Base-by-base conservation (phyloP, 495 filamentous ascomycete species). In the Hyaloscypha bicolor region DNA sequence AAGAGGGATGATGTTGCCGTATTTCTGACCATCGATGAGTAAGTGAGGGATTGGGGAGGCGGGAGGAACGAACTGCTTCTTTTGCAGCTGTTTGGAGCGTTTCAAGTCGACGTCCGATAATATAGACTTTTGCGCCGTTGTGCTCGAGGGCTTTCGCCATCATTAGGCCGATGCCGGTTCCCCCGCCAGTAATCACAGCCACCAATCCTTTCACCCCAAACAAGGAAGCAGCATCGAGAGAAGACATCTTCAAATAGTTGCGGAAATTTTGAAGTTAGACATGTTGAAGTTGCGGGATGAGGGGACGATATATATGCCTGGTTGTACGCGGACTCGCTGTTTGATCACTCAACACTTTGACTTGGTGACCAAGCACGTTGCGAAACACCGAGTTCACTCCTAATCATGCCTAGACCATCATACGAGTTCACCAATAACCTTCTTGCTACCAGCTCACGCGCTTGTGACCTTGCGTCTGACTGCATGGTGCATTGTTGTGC, bases 81-180 rank as follows among this genome's bases (percentile, higher is more conserved):
- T 45, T 51, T 21, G 62, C 76, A 29, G 80, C 79, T 42, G 79
- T 73, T 55, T 85, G 73, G 1, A 90, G 81, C 4, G 79, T 71
- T 25, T 83, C 79, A 51, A 76, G 67, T n/a, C 88, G 81, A 2
- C 90, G 81, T 29, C 88, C 88, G 52, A 91, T 71, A 69, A 93
- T 85, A 79, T 90, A 93, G 59, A 93, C 84, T 71, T 85, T 86
- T 1, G 90, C 90, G 12, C 90, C 90, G 69, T 88, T 87, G 61
- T 67, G 42, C 6, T 80, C 87, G 9, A 93, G 85, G 33, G 87
- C 86, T 60, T 80, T 80, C 1, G 89, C 81, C 80, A 90, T 90
- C 74, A 82, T 83, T 2, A 82, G 75, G 8, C 89, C 89, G 68
- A 91, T 86, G 8, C 89, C 88, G 45, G 76, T 81, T 16, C 86